phyloP scores from a whole-genome alignment of 805 yeast species.

The Spathaspora sp. region DNA sequence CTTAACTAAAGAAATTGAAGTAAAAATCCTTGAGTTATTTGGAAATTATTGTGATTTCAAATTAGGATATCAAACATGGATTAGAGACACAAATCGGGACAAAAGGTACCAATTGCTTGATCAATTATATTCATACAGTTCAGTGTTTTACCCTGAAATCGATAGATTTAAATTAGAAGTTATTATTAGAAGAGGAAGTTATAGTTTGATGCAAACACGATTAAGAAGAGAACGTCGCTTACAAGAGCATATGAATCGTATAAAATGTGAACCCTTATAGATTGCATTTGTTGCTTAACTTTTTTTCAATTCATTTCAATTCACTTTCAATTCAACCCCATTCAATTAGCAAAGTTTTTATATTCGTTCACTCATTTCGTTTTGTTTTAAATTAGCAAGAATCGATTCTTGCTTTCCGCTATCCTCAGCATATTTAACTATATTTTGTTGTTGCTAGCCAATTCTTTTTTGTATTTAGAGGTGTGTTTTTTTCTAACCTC shows the following conservation, averaged over 20 bases:
- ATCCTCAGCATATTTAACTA: background rate
- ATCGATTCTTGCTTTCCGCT: too few species aligned
- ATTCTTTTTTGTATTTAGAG: background rate
- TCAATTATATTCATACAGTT: conserved; percentile 46
- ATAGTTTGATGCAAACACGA: conserved; percentile 75
- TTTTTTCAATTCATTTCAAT: background rate
- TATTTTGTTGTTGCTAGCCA: background rate
- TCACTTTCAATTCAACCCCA: background rate
- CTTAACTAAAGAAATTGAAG: conserved; percentile 56
- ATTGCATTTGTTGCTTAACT: background rate
- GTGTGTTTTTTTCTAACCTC: background rate
- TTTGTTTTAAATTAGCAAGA: background rate
- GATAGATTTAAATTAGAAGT: conserved; percentile 57
- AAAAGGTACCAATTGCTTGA: conserved; percentile 49
- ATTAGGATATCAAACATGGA: conserved; percentile 80
- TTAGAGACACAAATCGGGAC: conserved; percentile 63
- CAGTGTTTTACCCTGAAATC: conserved; percentile 46
- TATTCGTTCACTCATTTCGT: background rate
- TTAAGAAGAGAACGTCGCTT: conserved; percentile 52
- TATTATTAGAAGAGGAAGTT: conserved; percentile 76
- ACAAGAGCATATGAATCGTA: conserved; percentile 34
- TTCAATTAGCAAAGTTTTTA: background rate
- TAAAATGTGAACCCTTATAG: conserved; percentile 46
- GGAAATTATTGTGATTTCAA: conserved; percentile 62
- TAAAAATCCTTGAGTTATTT: conserved; percentile 48